Evolutionary conservation across 371 early-diverging fungal species (phyloP).

Genomic region (Lichtheimia ramosa): DNA sequence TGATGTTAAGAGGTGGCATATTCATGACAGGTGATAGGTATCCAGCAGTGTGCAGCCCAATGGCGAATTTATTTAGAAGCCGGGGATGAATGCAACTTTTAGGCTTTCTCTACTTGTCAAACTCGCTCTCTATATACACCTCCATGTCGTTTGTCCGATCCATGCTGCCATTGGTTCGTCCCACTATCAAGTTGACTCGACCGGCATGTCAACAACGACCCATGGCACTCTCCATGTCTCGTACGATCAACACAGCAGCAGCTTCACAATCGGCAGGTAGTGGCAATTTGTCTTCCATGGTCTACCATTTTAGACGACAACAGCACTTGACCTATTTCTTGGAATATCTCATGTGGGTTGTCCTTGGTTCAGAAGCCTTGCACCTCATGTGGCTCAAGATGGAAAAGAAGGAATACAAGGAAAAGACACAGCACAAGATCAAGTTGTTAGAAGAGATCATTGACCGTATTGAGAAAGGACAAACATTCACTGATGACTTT

Average conservation of each 20-base stretch:
- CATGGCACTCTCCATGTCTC: neutral
- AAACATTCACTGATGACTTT: slow-evolving; percentile 28
- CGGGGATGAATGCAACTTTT: too few species aligned
- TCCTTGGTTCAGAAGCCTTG: slow-evolving; percentile 51
- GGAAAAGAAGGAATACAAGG: slow-evolving; percentile 48
- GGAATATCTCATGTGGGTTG: slow-evolving; percentile 53
- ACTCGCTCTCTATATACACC: too few species aligned
- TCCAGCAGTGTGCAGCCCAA: too few species aligned
- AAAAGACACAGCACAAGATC: slow-evolving; percentile 42
- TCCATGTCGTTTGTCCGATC: too few species aligned
- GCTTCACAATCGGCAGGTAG: neutral
- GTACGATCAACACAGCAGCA: neutral
- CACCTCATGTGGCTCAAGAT: slow-evolving; percentile 54
- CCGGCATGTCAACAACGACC: too few species aligned
- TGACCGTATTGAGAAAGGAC: slow-evolving; percentile 36
- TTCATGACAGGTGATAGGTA: too few species aligned
- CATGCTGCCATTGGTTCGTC: too few species aligned
- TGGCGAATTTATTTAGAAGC: too few species aligned
- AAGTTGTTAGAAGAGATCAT: slow-evolving; percentile 38
- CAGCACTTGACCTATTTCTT: slow-evolving; percentile 44
- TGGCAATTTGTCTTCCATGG: slow-evolving; percentile 5
- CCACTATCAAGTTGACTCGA: too few species aligned
- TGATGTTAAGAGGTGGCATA: too few species aligned
- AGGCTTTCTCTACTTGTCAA: too few species aligned
- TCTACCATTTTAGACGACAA: slow-evolving; percentile 44